Base-by-base conservation (phyloP, 805 yeast species). In the Ogataea ramenticola region DNA sequence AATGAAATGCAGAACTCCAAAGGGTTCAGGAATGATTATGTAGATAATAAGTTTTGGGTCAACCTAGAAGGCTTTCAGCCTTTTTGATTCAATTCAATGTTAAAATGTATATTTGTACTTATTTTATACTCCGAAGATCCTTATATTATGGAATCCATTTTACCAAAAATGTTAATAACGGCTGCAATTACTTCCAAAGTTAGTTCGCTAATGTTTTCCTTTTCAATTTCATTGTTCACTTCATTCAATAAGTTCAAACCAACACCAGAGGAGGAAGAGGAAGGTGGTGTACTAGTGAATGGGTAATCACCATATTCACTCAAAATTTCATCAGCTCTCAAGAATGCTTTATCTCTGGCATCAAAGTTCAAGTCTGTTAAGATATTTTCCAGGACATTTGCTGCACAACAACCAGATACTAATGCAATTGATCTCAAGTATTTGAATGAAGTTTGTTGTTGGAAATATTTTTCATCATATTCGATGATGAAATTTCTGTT, bases 371-470 rank as follows among this genome's bases (percentile, higher is more conserved):
- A 71, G 26, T 82, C 72, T 37, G 80, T 70, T 46, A 90, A 71
- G 3, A 88, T 91, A 59, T 91, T 93, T 56, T 93, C 99, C 53
- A 93, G 75, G 12, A 93, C 99, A 61, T 89, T 93, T 36, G 97
- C 99, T 26, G 98, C 97, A 60, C 87, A 88, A 17, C 96, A 79
- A 16, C 95, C 95, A 55, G 90, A 82, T 17, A 88, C 87, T 51
- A 93, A 75, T 21, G 93, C 74, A 36, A 93, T 72, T 4, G 96
- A 75, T 56, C 99, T 79, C 45, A 93, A 71, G 57, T 77, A 72
- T 52, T 81, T 77, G 68, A 77, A 85, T 34, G 83, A 77, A 1
- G 85, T 74, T 12, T 75, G 72, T 24, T 74, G 76, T 7, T 95
- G 86, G 64, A 87, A 86, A 58, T 77, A 85, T 50, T 74, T 76